Evolutionary conservation across 768 basidiomycete genomes (phyloP).

Genomic region (Phylloporus sp.): DNA sequence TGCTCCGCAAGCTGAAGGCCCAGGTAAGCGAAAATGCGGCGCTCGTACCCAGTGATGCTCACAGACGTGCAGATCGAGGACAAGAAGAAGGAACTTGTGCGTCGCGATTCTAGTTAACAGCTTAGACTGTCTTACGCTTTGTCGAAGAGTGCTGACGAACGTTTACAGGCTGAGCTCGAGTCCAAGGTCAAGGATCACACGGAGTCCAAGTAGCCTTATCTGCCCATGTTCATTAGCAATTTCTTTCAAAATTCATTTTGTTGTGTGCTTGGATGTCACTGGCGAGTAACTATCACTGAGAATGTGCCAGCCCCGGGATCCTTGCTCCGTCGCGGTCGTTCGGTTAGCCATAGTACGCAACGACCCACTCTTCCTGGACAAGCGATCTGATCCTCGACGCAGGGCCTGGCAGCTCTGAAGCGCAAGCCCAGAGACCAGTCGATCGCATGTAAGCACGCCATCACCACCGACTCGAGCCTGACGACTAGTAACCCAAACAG

Average conservation of each 20-base stretch:
- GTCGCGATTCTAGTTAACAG: slow-evolving; percentile 14
- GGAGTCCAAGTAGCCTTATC: slow-evolving; percentile 19
- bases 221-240: slow-evolving; percentile 6
- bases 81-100: slow-evolving; percentile 31
- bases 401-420: slow-evolving; percentile 24
- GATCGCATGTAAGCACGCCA: slow-evolving; percentile 13
- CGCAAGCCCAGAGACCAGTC: slow-evolving; percentile 24
- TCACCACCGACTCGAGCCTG: neutral
- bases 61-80: slow-evolving; percentile 22
- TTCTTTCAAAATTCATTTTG: neutral
- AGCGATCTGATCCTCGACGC: neutral
- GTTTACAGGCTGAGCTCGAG: slow-evolving; percentile 28
- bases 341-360: slow-evolving; percentile 25
- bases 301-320: slow-evolving; percentile 14
- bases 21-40: slow-evolving; percentile 37
- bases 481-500: slow-evolving; percentile 10
- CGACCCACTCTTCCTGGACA: neutral
- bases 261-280: neutral
- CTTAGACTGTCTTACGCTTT: slow-evolving; percentile 13
- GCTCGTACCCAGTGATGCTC: neutral
- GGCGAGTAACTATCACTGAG: neutral
- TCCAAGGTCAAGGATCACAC: slow-evolving; percentile 21
- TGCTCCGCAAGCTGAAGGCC: slow-evolving; percentile 53
- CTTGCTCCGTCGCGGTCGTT: slow-evolving; percentile 10
- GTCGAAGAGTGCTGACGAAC: slow-evolving; percentile 9